A percentile compares a stretch with the other conserved stretches of the same genome.
phyloP scores from a whole-genome alignment of 345 rosid species.

The Eucalyptus guilfoylei region DNA sequence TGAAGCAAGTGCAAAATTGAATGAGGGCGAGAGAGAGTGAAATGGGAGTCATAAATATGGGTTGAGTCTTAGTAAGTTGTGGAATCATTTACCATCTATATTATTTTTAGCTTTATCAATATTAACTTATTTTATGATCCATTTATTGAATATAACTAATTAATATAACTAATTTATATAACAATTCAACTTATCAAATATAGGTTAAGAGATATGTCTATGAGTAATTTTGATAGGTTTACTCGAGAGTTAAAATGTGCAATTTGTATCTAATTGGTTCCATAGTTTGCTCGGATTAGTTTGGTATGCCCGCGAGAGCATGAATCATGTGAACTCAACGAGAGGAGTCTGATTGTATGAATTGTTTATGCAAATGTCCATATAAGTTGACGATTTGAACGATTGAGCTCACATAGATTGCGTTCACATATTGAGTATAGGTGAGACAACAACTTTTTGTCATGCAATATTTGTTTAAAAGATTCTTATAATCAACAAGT shows the following conservation, averaged over 20 bases:
- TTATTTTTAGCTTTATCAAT: too few relatives aligned
- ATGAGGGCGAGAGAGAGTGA: neutral
- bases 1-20: fast-evolving
- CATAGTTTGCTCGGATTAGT: fast-evolving
- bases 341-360: fast-evolving
- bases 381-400: fast-evolving
- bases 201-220: neutral
- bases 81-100: fast-evolving
- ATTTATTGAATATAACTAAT: too few relatives aligned
- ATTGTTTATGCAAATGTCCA: neutral
- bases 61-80: too few relatives aligned
- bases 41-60: fast-evolving
- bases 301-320: neutral
- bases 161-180: too few relatives aligned
- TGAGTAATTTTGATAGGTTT: neutral
- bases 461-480: neutral
- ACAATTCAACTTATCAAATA: too few relatives aligned
- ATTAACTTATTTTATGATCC: too few relatives aligned
- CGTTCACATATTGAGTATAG: neutral
- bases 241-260: fast-evolving
- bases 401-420: neutral
- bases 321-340: neutral
- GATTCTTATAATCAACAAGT: neutral
- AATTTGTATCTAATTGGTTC: neutral
- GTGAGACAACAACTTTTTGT: fast-evolving